A percentile compares a stretch with the other conserved stretches of the same genome.
Evolutionary conservation across 1,284 basidiomycete species (phyloP).

Genomic region (Apiotrichum montevideense): DNA sequence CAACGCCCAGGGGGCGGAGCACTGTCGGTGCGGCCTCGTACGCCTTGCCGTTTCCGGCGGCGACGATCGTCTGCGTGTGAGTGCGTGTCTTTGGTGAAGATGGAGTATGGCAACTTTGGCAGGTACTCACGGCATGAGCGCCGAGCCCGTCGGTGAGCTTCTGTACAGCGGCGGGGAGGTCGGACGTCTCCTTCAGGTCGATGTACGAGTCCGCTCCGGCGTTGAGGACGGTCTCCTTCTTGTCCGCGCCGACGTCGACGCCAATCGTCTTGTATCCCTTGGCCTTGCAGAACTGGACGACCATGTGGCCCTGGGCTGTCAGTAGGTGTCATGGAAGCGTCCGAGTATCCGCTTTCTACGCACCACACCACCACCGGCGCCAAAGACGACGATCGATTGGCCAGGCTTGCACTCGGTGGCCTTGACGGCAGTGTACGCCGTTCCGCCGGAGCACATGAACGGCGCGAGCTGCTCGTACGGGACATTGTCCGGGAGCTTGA

Average conservation of each 20-base stretch:
- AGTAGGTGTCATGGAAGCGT: not conserved
- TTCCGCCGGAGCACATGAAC: constrained; percentile 15
- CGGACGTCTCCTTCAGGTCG: constrained; percentile 9
- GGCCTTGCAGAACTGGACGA: constrained; percentile 17
- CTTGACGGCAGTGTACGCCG: constrained; percentile 19
- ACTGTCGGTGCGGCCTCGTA: constrained; percentile 9
- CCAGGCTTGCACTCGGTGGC: constrained; percentile 12
- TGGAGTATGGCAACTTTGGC: not conserved
- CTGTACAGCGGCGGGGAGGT: constrained; percentile 8
- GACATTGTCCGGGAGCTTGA: constrained; percentile 13
- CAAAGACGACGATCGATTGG: constrained; percentile 7
- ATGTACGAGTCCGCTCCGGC: constrained; percentile 13
- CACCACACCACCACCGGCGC: constrained; percentile 15
- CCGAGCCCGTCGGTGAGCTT: constrained; percentile 12
- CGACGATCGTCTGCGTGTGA: constrained; percentile 7
- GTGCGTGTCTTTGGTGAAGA: not conserved
- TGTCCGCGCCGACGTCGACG: constrained; percentile 16
- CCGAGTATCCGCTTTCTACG: not conserved
- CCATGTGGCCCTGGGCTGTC: constrained; percentile 13
- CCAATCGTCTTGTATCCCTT: constrained; percentile 14
- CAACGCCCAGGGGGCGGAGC: constrained; percentile 9
- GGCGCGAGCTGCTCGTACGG: constrained; percentile 15
- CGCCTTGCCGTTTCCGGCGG: constrained; percentile 17
- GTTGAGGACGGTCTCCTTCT: constrained; percentile 2
- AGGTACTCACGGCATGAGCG: constrained; percentile 6